phyloP scores from a whole-genome alignment of 148 eudicot genomes.

The Spergularia marina region DNA sequence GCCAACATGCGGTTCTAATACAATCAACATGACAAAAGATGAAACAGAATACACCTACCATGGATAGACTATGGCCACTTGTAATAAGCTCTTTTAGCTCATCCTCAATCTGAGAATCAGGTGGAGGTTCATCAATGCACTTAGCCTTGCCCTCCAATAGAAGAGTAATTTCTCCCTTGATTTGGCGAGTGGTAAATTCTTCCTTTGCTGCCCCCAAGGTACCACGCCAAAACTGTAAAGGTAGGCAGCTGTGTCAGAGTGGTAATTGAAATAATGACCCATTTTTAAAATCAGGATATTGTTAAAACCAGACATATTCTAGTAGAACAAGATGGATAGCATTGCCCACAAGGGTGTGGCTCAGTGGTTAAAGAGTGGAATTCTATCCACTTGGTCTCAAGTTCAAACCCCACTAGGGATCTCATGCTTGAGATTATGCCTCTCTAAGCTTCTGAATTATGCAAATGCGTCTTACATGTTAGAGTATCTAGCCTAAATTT shows the following conservation, averaged over 20 bases:
- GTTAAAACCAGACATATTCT: neutral
- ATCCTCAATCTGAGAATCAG: conserved; percentile 72
- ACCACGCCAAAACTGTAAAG: conserved; percentile 90
- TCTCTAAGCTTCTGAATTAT: too few relatives aligned
- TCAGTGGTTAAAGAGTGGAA: neutral
- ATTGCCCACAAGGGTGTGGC: neutral
- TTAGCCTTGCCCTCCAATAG: conserved; percentile 67
- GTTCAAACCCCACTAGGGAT: too few relatives aligned
- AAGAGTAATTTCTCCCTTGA: conserved; percentile 94
- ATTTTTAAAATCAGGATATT: neutral
- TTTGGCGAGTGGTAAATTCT: conserved; percentile 55
- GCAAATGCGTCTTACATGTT: too few relatives aligned
- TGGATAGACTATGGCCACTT: conserved; percentile 80
- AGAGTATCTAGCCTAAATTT: neutral
- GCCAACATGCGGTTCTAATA: neutral
- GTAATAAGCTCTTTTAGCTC: conserved; percentile 63
- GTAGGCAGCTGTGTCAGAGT: conserved; percentile 3
- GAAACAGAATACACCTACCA: conserved; percentile 36
- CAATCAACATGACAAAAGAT: conserved; percentile 13
- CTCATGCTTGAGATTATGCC: too few relatives aligned
- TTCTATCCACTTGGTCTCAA: too few relatives aligned
- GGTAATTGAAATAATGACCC: neutral
- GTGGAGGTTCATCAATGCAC: conserved; percentile 44
- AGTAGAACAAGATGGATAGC: neutral
- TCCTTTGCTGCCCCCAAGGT: conserved; percentile 70